phyloP scores from a whole-genome alignment of 768 basidiomycete species.

The Amyloporia xantha region DNA sequence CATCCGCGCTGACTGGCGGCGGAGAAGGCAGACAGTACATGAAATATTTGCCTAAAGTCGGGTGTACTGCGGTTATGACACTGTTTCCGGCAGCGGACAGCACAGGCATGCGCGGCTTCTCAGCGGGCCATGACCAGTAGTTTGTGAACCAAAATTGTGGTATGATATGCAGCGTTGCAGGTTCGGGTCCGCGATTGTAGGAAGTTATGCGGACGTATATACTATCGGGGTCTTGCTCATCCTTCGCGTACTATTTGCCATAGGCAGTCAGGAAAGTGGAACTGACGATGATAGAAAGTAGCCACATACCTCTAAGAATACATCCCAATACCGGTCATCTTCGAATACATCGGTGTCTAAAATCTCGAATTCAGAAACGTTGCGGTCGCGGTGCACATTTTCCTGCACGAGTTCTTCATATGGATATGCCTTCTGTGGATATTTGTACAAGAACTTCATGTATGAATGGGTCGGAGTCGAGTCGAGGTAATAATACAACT shows the following conservation, averaged over 20 bases:
- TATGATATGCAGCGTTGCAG: constrained; percentile 88
- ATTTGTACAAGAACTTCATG: constrained; percentile 99
- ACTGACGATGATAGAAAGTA: background rate
- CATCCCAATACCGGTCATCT: constrained; percentile 95
- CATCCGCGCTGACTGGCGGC: constrained; percentile 74
- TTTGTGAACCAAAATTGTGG: constrained; percentile 98
- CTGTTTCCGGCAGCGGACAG: constrained; percentile 51
- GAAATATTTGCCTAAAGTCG: constrained; percentile 66
- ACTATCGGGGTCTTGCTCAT: constrained; percentile 83
- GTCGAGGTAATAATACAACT: constrained; percentile 97
- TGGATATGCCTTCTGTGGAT: constrained; percentile 87
- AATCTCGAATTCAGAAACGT: constrained; percentile 90
- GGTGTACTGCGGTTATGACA: constrained; percentile 67
- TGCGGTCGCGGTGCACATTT: constrained; percentile 72
- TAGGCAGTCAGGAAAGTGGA: constrained; percentile 7
- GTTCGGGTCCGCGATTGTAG: constrained; percentile 95
- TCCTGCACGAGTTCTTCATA: constrained; percentile 92
- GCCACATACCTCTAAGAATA: constrained; percentile 84
- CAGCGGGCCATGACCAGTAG: constrained; percentile 91
- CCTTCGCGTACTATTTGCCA: constrained; percentile 82
- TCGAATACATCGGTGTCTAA: constrained; percentile 89
- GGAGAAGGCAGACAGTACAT: constrained; percentile 91
- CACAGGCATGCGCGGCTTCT: constrained; percentile 59
- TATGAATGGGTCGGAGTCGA: constrained; percentile 98
- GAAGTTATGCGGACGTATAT: constrained; percentile 90